phyloP scores from a whole-genome alignment of 257 asterid genomes.

The Solanum dulcamara region DNA sequence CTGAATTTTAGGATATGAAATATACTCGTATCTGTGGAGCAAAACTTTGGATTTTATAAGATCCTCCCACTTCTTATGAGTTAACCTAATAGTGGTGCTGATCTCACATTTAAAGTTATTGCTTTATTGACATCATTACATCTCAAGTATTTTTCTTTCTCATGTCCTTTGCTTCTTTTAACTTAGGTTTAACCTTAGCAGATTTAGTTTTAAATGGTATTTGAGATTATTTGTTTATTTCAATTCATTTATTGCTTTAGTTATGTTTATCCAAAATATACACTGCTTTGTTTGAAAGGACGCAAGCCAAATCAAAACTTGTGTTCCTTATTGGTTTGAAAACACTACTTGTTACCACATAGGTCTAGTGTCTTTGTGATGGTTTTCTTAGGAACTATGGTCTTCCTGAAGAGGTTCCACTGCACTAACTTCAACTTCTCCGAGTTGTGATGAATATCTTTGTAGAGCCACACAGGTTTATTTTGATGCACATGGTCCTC shows the following conservation, averaged over 20 bases:
- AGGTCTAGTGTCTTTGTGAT: too few species aligned
- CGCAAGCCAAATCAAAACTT: background rate
- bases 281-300: background rate
- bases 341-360: background rate
- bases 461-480: too few species aligned
- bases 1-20: background rate
- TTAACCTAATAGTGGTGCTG: background rate
- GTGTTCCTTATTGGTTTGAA: background rate
- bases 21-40: background rate
- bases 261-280: too few species aligned
- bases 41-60: background rate
- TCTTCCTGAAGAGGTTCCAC: too few species aligned
- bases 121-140: background rate
- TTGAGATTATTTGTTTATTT: background rate
- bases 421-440: too few species aligned
- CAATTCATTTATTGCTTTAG: background rate
- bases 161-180: background rate
- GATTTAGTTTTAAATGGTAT: background rate
- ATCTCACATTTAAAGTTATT: background rate
- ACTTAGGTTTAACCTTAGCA: too few species aligned
- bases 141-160: background rate
- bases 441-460: too few species aligned
- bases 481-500: too few species aligned
- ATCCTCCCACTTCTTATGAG: background rate
- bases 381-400: too few species aligned